phyloP scores from a whole-genome alignment of 2,329 filamentous ascomycete genomes.

The Cladophialophora immunda region DNA sequence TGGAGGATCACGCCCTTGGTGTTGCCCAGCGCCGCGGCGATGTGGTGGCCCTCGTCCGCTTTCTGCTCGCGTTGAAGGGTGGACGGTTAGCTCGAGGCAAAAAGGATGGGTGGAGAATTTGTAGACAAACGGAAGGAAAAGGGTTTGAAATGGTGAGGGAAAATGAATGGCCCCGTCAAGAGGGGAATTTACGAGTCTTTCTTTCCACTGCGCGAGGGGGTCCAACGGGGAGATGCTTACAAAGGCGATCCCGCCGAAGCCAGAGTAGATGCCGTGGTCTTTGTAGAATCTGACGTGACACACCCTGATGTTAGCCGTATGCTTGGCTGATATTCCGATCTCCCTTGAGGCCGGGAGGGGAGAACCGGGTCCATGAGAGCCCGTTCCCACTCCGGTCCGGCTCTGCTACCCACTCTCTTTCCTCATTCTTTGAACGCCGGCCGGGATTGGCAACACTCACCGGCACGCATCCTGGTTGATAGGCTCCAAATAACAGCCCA shows the following conservation, averaged over 20 bases:
- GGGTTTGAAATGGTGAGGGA: no score
- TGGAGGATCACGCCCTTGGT: conserved; percentile 62
- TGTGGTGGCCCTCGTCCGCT: conserved; percentile 48
- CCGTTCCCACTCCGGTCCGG: not conserved
- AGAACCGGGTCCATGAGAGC: not conserved
- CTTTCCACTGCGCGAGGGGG: not conserved
- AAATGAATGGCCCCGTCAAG: no score
- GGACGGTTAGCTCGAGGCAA: not conserved
- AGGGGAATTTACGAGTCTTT: no score
- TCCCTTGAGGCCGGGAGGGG: no score
- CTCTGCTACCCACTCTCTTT: not conserved
- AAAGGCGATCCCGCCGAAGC: conserved; percentile 52
- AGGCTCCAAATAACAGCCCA: conserved; percentile 67
- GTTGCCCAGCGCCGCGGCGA: conserved; percentile 55
- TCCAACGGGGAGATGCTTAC: not conserved
- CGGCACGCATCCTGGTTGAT: conserved; percentile 60
- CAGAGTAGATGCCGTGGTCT: conserved; percentile 49
- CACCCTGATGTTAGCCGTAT: not conserved
- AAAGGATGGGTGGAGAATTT: not conserved
- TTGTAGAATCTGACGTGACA: conserved; percentile 42
- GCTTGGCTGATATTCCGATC: not conserved
- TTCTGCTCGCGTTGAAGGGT: conserved; percentile 26
- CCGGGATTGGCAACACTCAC: conserved; percentile 18
- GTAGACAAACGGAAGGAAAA: no score
- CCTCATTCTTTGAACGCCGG: not conserved